Conservation (phyloP, 345 rosid species). For the Gossypium arboreum region DNA sequence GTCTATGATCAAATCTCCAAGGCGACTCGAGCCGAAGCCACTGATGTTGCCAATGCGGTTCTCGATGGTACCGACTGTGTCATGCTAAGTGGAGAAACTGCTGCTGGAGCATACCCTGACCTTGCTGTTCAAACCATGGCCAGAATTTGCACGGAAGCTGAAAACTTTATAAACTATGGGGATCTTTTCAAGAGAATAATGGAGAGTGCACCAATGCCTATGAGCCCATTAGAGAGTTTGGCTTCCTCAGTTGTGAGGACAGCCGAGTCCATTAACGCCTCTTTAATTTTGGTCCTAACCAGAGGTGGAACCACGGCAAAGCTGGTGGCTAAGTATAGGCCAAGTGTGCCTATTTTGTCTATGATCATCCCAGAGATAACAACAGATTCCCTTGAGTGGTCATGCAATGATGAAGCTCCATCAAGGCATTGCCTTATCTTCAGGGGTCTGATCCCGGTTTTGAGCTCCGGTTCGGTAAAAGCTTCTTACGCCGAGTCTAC, state of each 20-base stretch:
- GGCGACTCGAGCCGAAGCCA: constrained; percentile 73
- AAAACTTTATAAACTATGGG: constrained; percentile 44
- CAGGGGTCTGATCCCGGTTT: constrained; percentile 51
- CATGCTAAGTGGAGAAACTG: constrained; percentile 75
- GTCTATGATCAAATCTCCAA: constrained; percentile 65
- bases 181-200: constrained; percentile 42
- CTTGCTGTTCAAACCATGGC: constrained; percentile 61
- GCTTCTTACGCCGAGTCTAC: constrained; percentile 43
- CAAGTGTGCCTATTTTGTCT: constrained; percentile 52
- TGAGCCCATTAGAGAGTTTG: constrained; percentile 53
- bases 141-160: constrained; percentile 61
- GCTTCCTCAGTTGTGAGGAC: constrained; percentile 56
- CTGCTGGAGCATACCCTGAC: constrained; percentile 68
- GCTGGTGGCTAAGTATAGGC: constrained; percentile 58
- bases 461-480: constrained; percentile 44
- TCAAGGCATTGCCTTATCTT: constrained; percentile 58
- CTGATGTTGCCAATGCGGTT: constrained; percentile 78
- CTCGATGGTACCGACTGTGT: constrained; percentile 74
- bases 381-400: constrained; percentile 48
- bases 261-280: constrained; percentile 39
- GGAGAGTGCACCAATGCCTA: constrained; percentile 44
- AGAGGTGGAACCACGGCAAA: constrained; percentile 55
- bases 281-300: constrained; percentile 54
- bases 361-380: constrained; percentile 46
- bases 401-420: constrained; percentile 44